phyloP scores from a whole-genome alignment of 2,329 filamentous ascomycete species.

The Clarireedia sp. region DNA sequence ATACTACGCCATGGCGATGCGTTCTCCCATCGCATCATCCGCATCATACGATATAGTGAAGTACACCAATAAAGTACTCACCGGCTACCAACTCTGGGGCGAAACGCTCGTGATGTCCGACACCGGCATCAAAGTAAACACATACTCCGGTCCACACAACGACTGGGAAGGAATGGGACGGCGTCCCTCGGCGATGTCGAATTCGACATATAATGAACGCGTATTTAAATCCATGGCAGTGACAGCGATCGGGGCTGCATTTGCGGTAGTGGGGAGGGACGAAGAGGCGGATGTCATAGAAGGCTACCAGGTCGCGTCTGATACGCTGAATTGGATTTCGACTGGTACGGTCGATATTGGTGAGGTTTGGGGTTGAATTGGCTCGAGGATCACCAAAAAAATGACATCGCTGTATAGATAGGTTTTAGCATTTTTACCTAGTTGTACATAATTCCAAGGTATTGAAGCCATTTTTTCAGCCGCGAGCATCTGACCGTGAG shows the following conservation, averaged over 20 bases:
- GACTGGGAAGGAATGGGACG: neutral
- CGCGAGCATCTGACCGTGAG: neutral
- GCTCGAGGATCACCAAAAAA: neutral
- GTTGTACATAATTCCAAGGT: neutral
- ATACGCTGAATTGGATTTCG: neutral
- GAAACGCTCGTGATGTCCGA: neutral
- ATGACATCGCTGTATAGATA: neutral
- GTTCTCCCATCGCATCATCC: neutral
- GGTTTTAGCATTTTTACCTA: neutral
- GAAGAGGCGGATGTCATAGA: neutral
- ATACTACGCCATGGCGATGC: neutral
- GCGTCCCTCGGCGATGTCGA: constrained; percentile 11
- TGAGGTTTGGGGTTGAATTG: constrained; percentile 2
- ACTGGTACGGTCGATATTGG: constrained; percentile 8
- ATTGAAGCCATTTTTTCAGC: neutral
- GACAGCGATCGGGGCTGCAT: constrained; percentile 11
- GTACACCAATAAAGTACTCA: neutral
- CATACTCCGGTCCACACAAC: neutral
- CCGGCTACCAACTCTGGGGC: neutral
- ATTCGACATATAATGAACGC: constrained; percentile 7
- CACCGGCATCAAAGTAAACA: neutral
- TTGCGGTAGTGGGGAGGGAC: constrained; percentile 6
- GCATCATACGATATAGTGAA: neutral
- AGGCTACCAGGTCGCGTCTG: neutral
- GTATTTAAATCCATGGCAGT: constrained; percentile 9